A percentile compares a stretch with the other conserved stretches of the same genome.
Conservation (phyloP, 2,329 filamentous ascomycete species). For the Alternaria incomplexa region DNA sequence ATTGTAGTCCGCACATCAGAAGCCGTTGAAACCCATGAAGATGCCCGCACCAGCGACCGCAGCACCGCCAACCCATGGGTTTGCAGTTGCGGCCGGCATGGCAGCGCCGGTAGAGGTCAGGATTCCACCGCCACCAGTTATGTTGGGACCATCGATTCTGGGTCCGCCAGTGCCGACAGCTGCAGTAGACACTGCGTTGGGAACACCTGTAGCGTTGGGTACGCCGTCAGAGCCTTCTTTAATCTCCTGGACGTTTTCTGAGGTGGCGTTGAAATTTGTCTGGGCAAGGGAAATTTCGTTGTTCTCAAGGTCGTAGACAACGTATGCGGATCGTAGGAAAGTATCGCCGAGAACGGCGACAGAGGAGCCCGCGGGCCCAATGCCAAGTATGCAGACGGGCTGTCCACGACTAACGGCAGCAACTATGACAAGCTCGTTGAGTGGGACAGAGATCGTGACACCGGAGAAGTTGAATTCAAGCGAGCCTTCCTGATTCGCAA, state of each 20-base stretch:
- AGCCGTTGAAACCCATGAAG: conserved; percentile 41
- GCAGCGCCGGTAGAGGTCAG: conserved; percentile 18
- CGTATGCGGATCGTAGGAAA: conserved; percentile 67
- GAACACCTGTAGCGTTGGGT: conserved; percentile 60
- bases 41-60: conserved; percentile 39
- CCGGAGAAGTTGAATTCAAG: conserved; percentile 65
- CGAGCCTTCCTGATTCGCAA: conserved; percentile 56
- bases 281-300: conserved; percentile 67
- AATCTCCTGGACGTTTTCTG: conserved; percentile 60
- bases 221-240: conserved; percentile 55
- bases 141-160: conserved; percentile 43
- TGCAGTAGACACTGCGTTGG: conserved; percentile 57
- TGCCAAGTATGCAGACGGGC: conserved; percentile 55
- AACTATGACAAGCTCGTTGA: conserved; percentile 63
- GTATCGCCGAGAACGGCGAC: conserved; percentile 65
- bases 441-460: conserved; percentile 60
- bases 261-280: conserved; percentile 65
- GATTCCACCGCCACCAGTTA: conserved; percentile 17
- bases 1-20: conserved; percentile 23
- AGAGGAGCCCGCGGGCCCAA: conserved; percentile 57
- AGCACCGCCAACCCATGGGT: conserved; percentile 39
- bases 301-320: conserved; percentile 66
- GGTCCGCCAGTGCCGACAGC: conserved; percentile 54
- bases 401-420: conserved; percentile 52
- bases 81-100: conserved; percentile 31